Evolutionary conservation across 768 basidiomycete genomes (phyloP).

Genomic region (Boletus rubescentipes): DNA sequence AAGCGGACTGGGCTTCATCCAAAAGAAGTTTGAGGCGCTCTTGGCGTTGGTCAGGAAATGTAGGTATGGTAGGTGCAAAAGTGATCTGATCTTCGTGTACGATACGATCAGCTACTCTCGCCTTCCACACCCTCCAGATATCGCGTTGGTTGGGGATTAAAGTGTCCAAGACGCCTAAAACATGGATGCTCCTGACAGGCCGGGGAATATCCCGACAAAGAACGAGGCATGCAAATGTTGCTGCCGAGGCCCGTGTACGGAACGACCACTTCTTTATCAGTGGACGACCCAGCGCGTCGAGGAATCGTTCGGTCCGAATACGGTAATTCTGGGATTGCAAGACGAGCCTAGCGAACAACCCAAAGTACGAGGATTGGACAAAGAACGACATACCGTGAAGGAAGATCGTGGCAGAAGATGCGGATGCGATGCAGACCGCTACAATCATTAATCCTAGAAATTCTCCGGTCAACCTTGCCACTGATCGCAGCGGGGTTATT

Average conservation of each 20-base stretch:
- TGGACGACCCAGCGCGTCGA: slow-evolving; percentile 7
- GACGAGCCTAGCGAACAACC: slow-evolving; percentile 14
- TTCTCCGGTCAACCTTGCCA: slow-evolving; percentile 8
- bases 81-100: slow-evolving; percentile 7
- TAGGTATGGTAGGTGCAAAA: slow-evolving; percentile 17
- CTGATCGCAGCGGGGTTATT: slow-evolving; percentile 7
- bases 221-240: slow-evolving; percentile 15
- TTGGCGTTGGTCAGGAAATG: slow-evolving; percentile 13
- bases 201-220: slow-evolving; percentile 14
- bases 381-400: slow-evolving; percentile 13
- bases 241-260: slow-evolving; percentile 15
- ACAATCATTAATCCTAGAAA: slow-evolving; percentile 9
- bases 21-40: slow-evolving; percentile 8
- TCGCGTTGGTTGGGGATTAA: slow-evolving; percentile 16
- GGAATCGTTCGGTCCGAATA: slow-evolving; percentile 15
- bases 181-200: slow-evolving; percentile 10
- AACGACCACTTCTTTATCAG: slow-evolving; percentile 15
- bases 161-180: slow-evolving; percentile 12
- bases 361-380: slow-evolving; percentile 17
- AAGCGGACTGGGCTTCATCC: slow-evolving; percentile 13
- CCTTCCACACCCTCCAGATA: slow-evolving; percentile 18
- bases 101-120: slow-evolving; percentile 19
- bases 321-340: slow-evolving; percentile 15
- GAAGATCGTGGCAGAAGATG: slow-evolving; percentile 1
- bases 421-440: not conserved